Percentiles rank a stretch among this genome's conserved stretches.
Evolutionary conservation across 2,329 filamentous ascomycete species (phyloP).

Genomic region (Cercospora brassicicola): DNA sequence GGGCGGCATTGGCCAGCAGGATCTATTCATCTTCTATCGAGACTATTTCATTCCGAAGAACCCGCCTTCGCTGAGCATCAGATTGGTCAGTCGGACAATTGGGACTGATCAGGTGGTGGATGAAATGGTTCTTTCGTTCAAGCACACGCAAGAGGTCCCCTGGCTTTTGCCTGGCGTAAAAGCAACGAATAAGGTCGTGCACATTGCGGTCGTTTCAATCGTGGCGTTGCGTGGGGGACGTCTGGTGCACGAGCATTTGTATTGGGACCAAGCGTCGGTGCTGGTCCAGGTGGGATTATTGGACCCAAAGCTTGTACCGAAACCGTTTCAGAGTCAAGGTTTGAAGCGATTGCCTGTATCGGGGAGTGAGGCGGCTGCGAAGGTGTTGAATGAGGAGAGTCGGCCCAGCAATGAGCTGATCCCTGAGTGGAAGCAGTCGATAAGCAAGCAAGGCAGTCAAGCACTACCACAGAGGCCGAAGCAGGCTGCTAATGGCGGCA

Average conservation of each 20-base stretch:
- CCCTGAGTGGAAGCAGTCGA: constrained; percentile 35
- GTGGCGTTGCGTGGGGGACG: constrained; percentile 56
- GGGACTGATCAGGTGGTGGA: constrained; percentile 60
- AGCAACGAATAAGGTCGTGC: constrained; percentile 56
- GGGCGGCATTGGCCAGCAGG: constrained; percentile 46
- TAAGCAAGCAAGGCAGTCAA: background rate
- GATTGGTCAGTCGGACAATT: constrained; percentile 57
- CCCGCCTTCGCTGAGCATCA: constrained; percentile 55
- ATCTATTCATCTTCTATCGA: constrained; percentile 54
- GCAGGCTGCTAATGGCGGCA: constrained; percentile 24
- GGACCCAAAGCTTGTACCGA: constrained; percentile 55
- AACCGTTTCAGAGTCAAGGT: constrained; percentile 44
- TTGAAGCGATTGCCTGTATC: constrained; percentile 45
- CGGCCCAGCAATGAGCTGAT: constrained; percentile 46
- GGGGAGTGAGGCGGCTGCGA: constrained; percentile 45
- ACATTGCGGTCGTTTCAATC: constrained; percentile 58
- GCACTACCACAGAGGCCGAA: constrained; percentile 30
- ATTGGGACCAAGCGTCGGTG: constrained; percentile 62
- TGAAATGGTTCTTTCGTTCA: constrained; percentile 58
- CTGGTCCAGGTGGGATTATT: constrained; percentile 58
- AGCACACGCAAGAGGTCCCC: constrained; percentile 57
- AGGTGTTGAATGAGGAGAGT: constrained; percentile 45
- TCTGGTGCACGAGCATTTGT: constrained; percentile 58
- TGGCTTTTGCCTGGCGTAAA: constrained; percentile 60
- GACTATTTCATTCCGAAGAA: constrained; percentile 57